Evolutionary conservation across 164 flowering plant species (phyloP).

Genomic region (Magnolia changhungtana): DNA sequence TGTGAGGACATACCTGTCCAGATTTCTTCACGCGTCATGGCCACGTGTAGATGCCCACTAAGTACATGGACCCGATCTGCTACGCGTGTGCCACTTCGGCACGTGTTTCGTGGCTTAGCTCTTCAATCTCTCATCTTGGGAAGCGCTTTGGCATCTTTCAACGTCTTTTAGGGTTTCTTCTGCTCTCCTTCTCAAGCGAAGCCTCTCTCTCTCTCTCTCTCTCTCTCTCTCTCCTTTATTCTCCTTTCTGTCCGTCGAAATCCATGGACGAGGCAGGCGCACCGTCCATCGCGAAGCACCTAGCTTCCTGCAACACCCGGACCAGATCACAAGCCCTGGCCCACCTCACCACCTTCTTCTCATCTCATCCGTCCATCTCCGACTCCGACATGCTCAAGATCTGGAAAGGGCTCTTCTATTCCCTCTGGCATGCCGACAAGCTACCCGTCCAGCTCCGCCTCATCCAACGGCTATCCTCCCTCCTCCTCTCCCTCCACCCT

Average conservation of each 20-base stretch:
- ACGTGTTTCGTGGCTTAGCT: too few species aligned
- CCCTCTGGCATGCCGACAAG: conserved; percentile 41
- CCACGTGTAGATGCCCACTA: too few species aligned
- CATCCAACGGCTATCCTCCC: conserved; percentile 46
- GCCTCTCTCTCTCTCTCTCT: not conserved
- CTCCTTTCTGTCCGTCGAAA: not conserved
- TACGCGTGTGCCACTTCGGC: too few species aligned
- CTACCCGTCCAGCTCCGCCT: conserved; percentile 47
- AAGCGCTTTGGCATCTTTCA: too few species aligned
- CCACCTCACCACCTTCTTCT: conserved; percentile 53
- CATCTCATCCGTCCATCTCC: conserved; percentile 36
- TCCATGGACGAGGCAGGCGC: conserved; percentile 1
- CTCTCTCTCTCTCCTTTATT: not conserved
- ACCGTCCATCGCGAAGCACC: conserved; percentile 39
- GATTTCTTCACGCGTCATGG: too few species aligned
- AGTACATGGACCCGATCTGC: too few species aligned
- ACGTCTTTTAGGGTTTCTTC: not conserved
- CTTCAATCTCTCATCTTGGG: not conserved
- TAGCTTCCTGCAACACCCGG: conserved; percentile 61
- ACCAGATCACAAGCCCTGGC: conserved; percentile 48
- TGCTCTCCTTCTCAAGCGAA: not conserved
- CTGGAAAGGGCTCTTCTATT: conserved; percentile 93
- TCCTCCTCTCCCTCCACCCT: conserved; percentile 29
- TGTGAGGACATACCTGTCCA: too few species aligned
- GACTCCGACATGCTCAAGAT: conserved; percentile 64